Evolutionary conservation across 805 yeast genomes (phyloP).

Genomic region (Candida germanica): DNA sequence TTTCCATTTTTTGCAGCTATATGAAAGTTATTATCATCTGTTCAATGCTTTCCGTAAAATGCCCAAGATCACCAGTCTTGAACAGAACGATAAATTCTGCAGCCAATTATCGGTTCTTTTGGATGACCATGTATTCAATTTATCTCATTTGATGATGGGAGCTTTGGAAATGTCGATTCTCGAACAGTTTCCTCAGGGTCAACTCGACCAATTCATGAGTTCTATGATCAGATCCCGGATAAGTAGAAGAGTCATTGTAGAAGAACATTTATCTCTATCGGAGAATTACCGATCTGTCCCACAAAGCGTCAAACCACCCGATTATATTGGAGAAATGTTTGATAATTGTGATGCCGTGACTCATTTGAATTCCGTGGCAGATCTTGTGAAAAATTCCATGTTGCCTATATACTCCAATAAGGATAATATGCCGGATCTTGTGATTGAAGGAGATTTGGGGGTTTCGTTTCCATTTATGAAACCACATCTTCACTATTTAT

Average conservation of each 20-base stretch:
- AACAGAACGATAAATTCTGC: constrained; percentile 76
- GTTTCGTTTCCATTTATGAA: constrained; percentile 77
- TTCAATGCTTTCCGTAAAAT: constrained; percentile 81
- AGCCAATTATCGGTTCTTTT: constrained; percentile 58
- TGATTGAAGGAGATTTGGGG: constrained; percentile 69
- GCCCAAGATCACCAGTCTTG: constrained; percentile 61
- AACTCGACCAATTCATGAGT: constrained; percentile 72
- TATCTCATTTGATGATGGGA: constrained; percentile 92
- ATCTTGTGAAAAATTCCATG: constrained; percentile 49
- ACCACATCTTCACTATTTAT: constrained; percentile 79
- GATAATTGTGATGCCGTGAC: constrained; percentile 72
- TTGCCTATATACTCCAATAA: constrained; percentile 49
- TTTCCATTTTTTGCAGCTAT: constrained; percentile 80
- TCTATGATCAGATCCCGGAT: constrained; percentile 80
- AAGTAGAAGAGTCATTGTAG: constrained; percentile 84
- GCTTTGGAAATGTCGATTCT: constrained; percentile 75
- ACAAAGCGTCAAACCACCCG: constrained; percentile 47
- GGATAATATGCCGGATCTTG: constrained; percentile 65
- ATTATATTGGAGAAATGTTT: constrained; percentile 75
- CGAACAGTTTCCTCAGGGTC: constrained; percentile 52
- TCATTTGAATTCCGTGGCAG: constrained; percentile 56
- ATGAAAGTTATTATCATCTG: constrained; percentile 83
- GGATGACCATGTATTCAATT: constrained; percentile 74
- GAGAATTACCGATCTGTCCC: constrained; percentile 54
- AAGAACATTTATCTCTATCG: constrained; percentile 83